phyloP scores from a whole-genome alignment of 345 rosid species.

The Viola odorata region DNA sequence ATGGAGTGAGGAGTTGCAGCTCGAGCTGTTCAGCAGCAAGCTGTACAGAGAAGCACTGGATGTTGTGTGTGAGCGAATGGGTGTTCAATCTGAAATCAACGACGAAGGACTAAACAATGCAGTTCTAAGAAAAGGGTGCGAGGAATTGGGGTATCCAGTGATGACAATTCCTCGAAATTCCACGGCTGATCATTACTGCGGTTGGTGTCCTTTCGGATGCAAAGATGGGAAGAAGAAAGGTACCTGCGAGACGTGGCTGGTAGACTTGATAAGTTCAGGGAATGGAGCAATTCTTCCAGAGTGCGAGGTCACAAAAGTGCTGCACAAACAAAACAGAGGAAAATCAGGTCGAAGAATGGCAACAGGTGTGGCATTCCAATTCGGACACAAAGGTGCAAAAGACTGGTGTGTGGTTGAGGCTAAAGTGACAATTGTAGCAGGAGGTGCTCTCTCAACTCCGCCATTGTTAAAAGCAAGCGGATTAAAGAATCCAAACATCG shows the following conservation, averaged over 20 bases:
- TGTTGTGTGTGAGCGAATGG: constrained; percentile 65
- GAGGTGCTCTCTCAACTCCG: constrained; percentile 74
- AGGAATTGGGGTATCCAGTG: constrained; percentile 57
- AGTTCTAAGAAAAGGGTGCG: constrained; percentile 65
- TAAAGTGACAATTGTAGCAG: constrained; percentile 55
- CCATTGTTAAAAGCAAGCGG: constrained; percentile 51
- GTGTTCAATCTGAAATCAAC: constrained; percentile 53
- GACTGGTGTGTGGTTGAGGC: constrained; percentile 49
- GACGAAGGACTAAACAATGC: constrained; percentile 74
- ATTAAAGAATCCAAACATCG: constrained; percentile 55
- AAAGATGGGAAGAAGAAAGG: constrained; percentile 73
- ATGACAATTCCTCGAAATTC: constrained; percentile 59
- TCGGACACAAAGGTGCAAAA: constrained; percentile 28
- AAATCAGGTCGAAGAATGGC: constrained; percentile 29
- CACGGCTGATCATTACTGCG: constrained; percentile 63
- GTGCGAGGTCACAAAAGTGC: constrained; percentile 50
- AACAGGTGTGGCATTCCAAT: constrained; percentile 52
- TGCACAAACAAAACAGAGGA: constrained; percentile 30
- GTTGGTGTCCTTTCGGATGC: constrained; percentile 83
- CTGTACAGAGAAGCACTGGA: constrained; percentile 58
- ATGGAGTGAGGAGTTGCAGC: constrained; percentile 40
- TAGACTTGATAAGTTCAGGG: constrained; percentile 64
- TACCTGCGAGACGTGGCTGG: constrained; percentile 79
- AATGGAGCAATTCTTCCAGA: constrained; percentile 64
- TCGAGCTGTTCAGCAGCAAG: constrained; percentile 52